Evolutionary conservation across 2,329 filamentous ascomycete genomes (phyloP), one percentile per base, ranked within the genome.

Genomic region (Ciborinia camelliae): DNA sequence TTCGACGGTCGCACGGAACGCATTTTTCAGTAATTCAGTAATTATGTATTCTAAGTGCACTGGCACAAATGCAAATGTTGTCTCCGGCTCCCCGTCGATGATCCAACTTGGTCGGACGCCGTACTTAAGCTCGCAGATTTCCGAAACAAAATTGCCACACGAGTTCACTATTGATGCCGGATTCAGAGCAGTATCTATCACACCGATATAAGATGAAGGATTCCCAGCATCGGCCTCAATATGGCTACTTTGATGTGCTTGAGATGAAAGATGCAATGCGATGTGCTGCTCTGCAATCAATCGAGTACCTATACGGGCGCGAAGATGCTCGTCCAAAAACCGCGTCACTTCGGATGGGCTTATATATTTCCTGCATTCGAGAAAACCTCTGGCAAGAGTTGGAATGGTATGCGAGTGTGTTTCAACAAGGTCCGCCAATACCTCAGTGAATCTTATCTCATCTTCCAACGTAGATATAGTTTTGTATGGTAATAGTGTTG

Each of bases 41-140:
- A 97, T 86, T 69, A 99, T 97, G 77, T 99, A 99, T 77, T 98
- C 94, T 30, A 99, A 84, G 76, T 99, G 95, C 76, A 96, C 95
- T 18, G 95, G 95, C 10, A 99, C 89, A 73, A 96, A 95, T 26
- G 94, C 92, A 74, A 99, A 96, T 0, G 87, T 89, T n/a, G 93
- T 92, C 60, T 90, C 88, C 0, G 90, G 88, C 75, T 96, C 89
- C 69, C 95, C 95, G 70, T 93, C 90, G 72, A 99, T 89, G 54
- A 88, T 79, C 72, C 97, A 83, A 2, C 83, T 84, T 0, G 95
- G 95, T 0, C 95, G 86, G 1, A 96, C 87, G 60, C 95, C 95
- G 74, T 99, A 99, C 68, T 95, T 94, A 43, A 97, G 84, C 80
- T 98, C 95, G 79, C 94, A 98, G 67, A 98, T 97, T 74, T 98